These are phyloP conservation scores for Penium margaritaceum DNA, from an alignment of 139 green algal species.

Conservation along the genomic window DNA sequence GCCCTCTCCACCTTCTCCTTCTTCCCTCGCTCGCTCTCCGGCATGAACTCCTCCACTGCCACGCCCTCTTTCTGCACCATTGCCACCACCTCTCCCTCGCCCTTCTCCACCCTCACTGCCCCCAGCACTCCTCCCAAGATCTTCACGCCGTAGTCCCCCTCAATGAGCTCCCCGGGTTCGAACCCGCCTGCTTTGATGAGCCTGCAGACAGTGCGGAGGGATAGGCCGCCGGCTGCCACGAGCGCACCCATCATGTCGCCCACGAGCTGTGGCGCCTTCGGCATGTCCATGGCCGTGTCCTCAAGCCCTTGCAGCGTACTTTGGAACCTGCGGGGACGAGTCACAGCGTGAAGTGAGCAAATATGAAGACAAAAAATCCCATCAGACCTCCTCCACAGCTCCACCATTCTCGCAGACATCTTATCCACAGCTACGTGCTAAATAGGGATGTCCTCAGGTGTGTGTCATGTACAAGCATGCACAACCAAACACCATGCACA, in stretches of 20 bases:
- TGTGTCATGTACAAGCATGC: too few relatives aligned
- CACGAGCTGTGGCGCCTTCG: conserved; percentile 1
- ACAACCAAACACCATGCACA: too few relatives aligned
- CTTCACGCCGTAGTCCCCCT: neutral
- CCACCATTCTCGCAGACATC: too few relatives aligned
- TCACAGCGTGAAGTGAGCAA: too few relatives aligned
- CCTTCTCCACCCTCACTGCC: conserved; percentile 8
- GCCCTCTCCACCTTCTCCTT: conserved; percentile 8
- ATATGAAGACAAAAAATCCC: too few relatives aligned
- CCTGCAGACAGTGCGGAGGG: neutral
- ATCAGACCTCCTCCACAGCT: too few relatives aligned
- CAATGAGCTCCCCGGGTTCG: neutral
- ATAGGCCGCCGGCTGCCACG: conserved; percentile 7
- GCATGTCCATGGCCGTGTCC: conserved; percentile 22
- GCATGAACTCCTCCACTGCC: conserved; percentile 15
- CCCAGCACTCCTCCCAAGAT: conserved; percentile 14
- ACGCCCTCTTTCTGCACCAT: neutral
- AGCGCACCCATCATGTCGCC: conserved; percentile 18
- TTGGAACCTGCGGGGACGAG: too few relatives aligned
- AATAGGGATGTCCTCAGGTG: too few relatives aligned
- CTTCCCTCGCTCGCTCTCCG: neutral
- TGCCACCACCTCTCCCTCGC: conserved; percentile 3
- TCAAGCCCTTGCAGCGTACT: conserved; percentile 23
- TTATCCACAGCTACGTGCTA: too few relatives aligned
- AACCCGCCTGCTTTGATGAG: conserved; percentile 12